phyloP scores from a whole-genome alignment of 140 eudicot genomes.

The Anethum foeniculum region DNA sequence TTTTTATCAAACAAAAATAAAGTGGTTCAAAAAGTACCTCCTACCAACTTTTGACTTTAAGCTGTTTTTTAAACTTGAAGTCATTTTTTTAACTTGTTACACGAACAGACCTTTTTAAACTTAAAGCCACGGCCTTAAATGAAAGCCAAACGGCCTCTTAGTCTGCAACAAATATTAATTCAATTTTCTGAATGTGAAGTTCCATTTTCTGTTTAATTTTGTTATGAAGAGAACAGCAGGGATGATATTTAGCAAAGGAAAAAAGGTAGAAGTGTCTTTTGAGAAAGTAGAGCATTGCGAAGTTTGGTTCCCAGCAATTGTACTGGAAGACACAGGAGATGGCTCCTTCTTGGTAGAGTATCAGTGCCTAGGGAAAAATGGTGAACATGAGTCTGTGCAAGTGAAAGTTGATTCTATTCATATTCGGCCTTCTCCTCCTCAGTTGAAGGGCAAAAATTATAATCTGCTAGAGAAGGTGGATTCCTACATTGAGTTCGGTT shows the following conservation, averaged over 20 bases:
- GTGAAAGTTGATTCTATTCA: constrained; percentile 42
- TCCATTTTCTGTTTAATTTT: constrained; percentile 15
- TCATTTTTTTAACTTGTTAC: too few relatives aligned
- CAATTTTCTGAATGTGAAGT: not conserved
- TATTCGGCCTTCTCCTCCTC: constrained; percentile 77
- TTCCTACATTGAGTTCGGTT: constrained; percentile 54
- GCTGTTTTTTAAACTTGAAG: too few relatives aligned
- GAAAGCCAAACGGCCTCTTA: not conserved
- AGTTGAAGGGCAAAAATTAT: constrained; percentile 44
- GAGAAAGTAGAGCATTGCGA: constrained; percentile 34
- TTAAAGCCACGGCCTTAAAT: too few relatives aligned
- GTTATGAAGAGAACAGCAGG: constrained; percentile 52
- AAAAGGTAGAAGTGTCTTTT: constrained; percentile 68
- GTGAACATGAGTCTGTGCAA: constrained; percentile 27
- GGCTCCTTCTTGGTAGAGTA: constrained; percentile 52
- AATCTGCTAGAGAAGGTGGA: constrained; percentile 74
- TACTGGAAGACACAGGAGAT: constrained; percentile 33
- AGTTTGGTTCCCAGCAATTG: constrained; percentile 79
- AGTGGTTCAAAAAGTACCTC: too few relatives aligned
- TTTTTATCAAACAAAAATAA: too few relatives aligned
- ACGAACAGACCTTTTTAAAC: too few relatives aligned
- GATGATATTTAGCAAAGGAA: constrained; percentile 57
- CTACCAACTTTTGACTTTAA: too few relatives aligned
- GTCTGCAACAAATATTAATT: not conserved
- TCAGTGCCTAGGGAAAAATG: constrained; percentile 23